Evolutionary conservation across 768 basidiomycete genomes (phyloP).

Genomic region (Tylopilus vinaceipallidus): DNA sequence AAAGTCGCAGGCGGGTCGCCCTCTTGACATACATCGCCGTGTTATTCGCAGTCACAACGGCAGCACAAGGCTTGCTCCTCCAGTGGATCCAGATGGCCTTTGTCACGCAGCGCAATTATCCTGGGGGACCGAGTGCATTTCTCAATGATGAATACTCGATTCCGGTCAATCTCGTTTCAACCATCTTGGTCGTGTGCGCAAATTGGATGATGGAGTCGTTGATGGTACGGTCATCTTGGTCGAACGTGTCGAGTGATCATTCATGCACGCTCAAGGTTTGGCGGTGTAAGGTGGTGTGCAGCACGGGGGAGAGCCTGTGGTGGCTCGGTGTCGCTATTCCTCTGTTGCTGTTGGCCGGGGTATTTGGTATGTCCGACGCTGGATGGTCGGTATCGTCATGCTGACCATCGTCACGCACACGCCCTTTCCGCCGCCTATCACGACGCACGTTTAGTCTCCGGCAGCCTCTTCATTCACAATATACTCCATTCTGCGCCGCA

Average conservation of each 20-base stretch:
- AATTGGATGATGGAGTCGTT: slow-evolving; percentile 13
- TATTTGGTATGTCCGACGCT: slow-evolving; percentile 37
- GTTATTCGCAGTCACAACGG: slow-evolving; percentile 16
- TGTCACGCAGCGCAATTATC: slow-evolving; percentile 29
- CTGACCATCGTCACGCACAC: not conserved
- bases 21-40: slow-evolving; percentile 3
- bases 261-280: slow-evolving; percentile 34
- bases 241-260: not conserved
- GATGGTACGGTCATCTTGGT: not conserved
- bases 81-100: slow-evolving; percentile 24
- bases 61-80: slow-evolving; percentile 6
- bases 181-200: not conserved
- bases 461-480: slow-evolving; percentile 29
- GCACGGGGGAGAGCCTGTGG: slow-evolving; percentile 30
- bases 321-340: slow-evolving; percentile 38
- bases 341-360: slow-evolving; percentile 34
- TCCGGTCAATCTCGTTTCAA: not conserved
- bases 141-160: slow-evolving; percentile 9
- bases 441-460: not conserved
- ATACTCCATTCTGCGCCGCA: not conserved
- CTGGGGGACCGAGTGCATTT: slow-evolving; percentile 29
- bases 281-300: slow-evolving; percentile 49
- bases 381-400: not conserved
- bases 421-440: not conserved
- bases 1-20: not conserved